Base-by-base conservation (phyloP, 164 flowering plant genomes). In the Pachysandra terminalis region DNA sequence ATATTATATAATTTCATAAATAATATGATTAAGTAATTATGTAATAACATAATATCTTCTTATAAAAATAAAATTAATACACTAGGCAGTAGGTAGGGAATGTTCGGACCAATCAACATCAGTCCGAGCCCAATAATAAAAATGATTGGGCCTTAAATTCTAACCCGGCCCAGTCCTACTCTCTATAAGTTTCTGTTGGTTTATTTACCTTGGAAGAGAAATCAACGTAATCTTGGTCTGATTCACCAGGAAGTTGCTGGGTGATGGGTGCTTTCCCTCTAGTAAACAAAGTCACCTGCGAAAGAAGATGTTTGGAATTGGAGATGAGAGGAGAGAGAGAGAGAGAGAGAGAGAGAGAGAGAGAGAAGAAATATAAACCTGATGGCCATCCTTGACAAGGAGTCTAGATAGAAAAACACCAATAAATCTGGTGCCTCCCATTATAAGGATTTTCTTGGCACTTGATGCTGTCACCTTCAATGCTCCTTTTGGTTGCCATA, bases 401-500 rank as follows among this genome's bases (percentile, higher is more conserved):
- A 85, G 91, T 71, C 98, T 87, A 27, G 96, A 87, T 80, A 91
- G 75, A 71, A 95, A 95, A 1, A 95, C 62, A 54, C 98, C 98
- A 78, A 95, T 95, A 66, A 91, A 95, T 71, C 98, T 74, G 53
- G 97, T 95, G 61, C 98, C 97, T n/a, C 98, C 98, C 98, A 95
- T 95, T 71, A 95, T 86, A 65, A 95, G 87, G 65, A 92, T 87
- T 63, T 90, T 90, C 86, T 95, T 95, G 64, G 82, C 68, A 75
- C 83, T 77, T 59, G 95, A 82, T 62, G 98, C 96, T 64, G 77
- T 75, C 19, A 91, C 84, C 45, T 80, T 77, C 28, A 95, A 66
- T 66, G 82, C 84, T 74, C 85, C 91, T 83, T 79, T 89, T 70
- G 86, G 69, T 62, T 77, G 81, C 77, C 75, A 83, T 70, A 26